phyloP scores from a whole-genome alignment of 371 early-diverging fungal species.

The Haplosporangium sp. region DNA sequence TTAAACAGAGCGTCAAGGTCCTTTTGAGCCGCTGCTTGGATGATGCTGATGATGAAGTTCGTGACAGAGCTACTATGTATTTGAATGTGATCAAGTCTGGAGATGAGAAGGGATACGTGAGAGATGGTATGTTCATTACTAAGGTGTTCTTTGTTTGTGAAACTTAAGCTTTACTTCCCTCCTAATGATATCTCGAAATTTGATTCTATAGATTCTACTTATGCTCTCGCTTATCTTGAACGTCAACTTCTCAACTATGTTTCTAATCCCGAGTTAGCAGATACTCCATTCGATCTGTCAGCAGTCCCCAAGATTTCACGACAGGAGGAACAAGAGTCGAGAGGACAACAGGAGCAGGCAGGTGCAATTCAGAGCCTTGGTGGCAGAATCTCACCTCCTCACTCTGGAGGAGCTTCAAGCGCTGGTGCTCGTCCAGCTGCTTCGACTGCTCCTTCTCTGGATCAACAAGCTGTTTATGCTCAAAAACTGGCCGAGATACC shows the following conservation, averaged over 20 bases:
- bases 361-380: constrained; percentile 38
- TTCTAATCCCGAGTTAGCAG: constrained; percentile 69
- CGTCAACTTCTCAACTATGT: constrained; percentile 87
- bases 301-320: constrained; percentile 83
- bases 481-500: constrained; percentile 82
- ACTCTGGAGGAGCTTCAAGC: constrained; percentile 37
- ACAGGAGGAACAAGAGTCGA: constrained; percentile 83
- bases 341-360: constrained; percentile 57
- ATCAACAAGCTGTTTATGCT: constrained; percentile 81
- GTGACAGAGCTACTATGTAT: constrained; percentile 95
- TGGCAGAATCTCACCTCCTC: constrained; percentile 40
- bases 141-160: not conserved
- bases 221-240: constrained; percentile 89
- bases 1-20: constrained; percentile 85
- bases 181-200: not conserved
- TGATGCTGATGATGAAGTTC: constrained; percentile 98
- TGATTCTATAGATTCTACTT: constrained; percentile 74
- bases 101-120: constrained; percentile 72
- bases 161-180: not conserved
- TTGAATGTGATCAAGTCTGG: constrained; percentile 78
- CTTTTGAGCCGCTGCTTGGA: constrained; percentile 94
- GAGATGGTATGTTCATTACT: constrained; percentile 61
- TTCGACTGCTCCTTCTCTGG: constrained; percentile 59
- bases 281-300: constrained; percentile 81
- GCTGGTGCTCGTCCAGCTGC: constrained; percentile 35